Conservation (phyloP, 2,329 filamentous ascomycete genomes). For the Aureobasidium sp. region DNA sequence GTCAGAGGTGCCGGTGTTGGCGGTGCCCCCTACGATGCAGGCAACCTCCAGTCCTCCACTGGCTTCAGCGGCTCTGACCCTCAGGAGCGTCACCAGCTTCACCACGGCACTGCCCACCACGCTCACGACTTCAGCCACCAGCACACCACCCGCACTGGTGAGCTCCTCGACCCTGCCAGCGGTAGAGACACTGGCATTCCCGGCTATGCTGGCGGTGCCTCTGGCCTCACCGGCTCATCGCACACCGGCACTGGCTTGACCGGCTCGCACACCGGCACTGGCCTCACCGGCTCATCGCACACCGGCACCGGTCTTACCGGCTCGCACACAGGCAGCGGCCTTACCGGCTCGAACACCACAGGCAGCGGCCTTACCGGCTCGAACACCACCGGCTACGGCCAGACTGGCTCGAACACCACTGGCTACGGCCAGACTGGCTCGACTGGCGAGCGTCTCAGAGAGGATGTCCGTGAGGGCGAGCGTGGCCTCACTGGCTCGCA, state of each 20-base stretch:
- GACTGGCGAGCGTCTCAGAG: not conserved
- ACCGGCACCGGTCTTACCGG: too few relatives aligned
- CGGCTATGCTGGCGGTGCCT: constrained; percentile 1
- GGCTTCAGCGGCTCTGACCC: constrained; percentile 1
- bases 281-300: not conserved
- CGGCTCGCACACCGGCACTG: not conserved
- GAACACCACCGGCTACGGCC: not conserved
- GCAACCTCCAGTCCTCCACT: not conserved
- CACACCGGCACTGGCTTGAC: constrained; percentile 2
- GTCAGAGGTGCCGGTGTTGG: not conserved
- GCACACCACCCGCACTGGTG: constrained; percentile 12
- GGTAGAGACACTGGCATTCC: constrained; percentile 11
- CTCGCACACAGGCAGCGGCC: not conserved
- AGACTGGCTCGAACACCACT: not conserved
- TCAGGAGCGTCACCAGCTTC: not conserved
- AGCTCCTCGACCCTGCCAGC: constrained; percentile 8
- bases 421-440: not conserved
- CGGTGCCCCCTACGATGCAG: constrained; percentile 10
- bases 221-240: not conserved
- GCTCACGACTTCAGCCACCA: constrained; percentile 3
- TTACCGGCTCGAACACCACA: too few relatives aligned
- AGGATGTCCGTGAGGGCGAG: constrained; percentile 3
- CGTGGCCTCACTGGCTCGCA: not conserved
- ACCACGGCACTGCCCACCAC: constrained; percentile 12
- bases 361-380: not conserved